Base-by-base conservation (phyloP, 1,284 basidiomycete species). In the Sporisorium sorghi region DNA sequence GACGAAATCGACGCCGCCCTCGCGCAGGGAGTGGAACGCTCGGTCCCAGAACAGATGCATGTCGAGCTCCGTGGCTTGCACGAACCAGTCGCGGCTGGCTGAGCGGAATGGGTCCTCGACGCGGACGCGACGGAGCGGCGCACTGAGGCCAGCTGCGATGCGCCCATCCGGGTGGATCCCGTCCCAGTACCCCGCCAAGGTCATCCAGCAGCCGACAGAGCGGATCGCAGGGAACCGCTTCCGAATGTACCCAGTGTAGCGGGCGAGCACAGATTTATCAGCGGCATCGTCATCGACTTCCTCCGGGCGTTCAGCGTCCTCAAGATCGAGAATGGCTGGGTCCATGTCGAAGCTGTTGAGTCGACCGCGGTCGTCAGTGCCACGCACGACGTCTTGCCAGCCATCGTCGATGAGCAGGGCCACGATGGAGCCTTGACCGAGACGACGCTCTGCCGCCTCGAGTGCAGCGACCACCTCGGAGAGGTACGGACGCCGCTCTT, bases 61-160 rank as follows among this genome's bases (percentile, higher is more conserved):
- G 19, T 75, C 71, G 24, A 68, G 51, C 10, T 72, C 56, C 52
- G 58, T 59, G 7, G 66, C 61, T 40, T 56, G 60, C 26, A 79
- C 30, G 47, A 59, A 46, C 73, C 72, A 56, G 55, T 76, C 52
- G 49, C 65, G 69, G 50, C 46, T 48, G 39, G 73, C 63, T 44
- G 59, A 94, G 21, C 64, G 62, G 46, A 62, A 66, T 1, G 72
- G 54, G 35, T 74, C 68, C 15, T 58, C 43, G n/a, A 70, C 21
- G 5, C 19, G 30, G 28, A 58, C 58, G 5, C 35, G 52, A 40
- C 53, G 50, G 21, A 69, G 60, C 5, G 60, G 51, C 10, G 57
- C 61, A 15, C 64, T 62, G 39, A 74, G 53, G 3, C 40, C 48
- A 33, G 57, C 39, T n/a, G 72, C 67, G n/a, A 71, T 57, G 14